These are phyloP conservation scores for Boeremia lycopersici DNA, from an alignment of 2,329 filamentous ascomycete species.

Conservation along the genomic window DNA sequence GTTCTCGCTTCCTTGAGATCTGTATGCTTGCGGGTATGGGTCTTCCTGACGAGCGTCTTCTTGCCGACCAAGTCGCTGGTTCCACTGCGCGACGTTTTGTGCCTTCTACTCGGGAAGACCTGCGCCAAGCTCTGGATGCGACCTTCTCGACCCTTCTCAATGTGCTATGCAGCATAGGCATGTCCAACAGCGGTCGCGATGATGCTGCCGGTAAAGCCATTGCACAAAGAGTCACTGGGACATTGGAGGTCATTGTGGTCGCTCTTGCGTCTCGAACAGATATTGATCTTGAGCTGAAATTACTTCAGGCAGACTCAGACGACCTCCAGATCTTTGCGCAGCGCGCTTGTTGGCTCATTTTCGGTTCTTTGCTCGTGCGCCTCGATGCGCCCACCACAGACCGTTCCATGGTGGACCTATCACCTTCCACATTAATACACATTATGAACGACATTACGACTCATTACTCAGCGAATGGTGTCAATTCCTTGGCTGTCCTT, in stretches of 20 bases:
- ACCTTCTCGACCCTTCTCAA: slow-evolving; percentile 45
- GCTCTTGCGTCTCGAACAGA: slow-evolving; percentile 32
- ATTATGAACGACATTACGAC: slow-evolving; percentile 28
- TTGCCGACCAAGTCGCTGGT: slow-evolving; percentile 27
- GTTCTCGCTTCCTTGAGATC: slow-evolving; percentile 41
- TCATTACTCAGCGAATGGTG: slow-evolving; percentile 31
- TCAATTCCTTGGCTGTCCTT: slow-evolving; percentile 29
- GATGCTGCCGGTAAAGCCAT: slow-evolving; percentile 21
- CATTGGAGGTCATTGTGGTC: slow-evolving; percentile 32
- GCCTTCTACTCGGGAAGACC: slow-evolving; percentile 32
- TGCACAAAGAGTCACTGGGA: slow-evolving; percentile 26
- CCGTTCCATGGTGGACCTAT: slow-evolving; percentile 9
- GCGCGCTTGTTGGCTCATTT: slow-evolving; percentile 35
- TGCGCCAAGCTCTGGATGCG: slow-evolving; percentile 43
- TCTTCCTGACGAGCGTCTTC: slow-evolving; percentile 31
- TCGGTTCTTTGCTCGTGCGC: slow-evolving; percentile 33
- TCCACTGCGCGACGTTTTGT: slow-evolving; percentile 27
- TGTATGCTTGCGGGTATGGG: slow-evolving; percentile 36
- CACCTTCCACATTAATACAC: slow-evolving; percentile 16
- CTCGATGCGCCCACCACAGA: slow-evolving; percentile 25
- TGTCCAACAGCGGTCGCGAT: slow-evolving; percentile 31
- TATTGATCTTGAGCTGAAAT: slow-evolving; percentile 29
- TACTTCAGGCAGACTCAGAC: slow-evolving; percentile 30
- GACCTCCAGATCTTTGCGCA: slow-evolving; percentile 38
- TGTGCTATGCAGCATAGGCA: slow-evolving; percentile 41